Evolutionary conservation across 768 basidiomycete species (phyloP).

Genomic region (Panellus pusillus): DNA sequence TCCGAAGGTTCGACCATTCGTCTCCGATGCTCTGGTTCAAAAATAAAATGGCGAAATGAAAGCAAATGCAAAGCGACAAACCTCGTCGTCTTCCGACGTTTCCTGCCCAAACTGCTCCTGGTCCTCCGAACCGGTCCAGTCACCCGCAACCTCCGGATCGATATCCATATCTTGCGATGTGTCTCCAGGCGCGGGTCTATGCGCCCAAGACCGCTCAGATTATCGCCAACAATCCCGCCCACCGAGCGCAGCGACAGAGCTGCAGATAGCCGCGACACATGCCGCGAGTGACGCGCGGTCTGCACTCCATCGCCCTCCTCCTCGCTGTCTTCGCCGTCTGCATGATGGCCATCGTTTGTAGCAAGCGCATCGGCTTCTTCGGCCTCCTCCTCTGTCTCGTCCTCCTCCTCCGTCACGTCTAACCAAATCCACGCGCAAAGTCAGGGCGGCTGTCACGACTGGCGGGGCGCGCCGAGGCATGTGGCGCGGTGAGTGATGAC

Average conservation of each 20-base stretch:
- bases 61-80: slow-evolving; percentile 32
- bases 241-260: slow-evolving; percentile 21
- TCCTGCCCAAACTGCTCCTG: slow-evolving; percentile 43
- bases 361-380: slow-evolving; percentile 13
- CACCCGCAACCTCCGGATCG: slow-evolving; percentile 49
- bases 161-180: slow-evolving; percentile 37
- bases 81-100: slow-evolving; percentile 72
- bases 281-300: slow-evolving; percentile 18
- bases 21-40: slow-evolving; percentile 74
- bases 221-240: slow-evolving; percentile 18
- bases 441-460: slow-evolving; percentile 62
- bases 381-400: slow-evolving; percentile 29
- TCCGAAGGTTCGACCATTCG: slow-evolving; percentile 83
- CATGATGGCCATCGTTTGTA: slow-evolving; percentile 38
- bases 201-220: slow-evolving; percentile 20
- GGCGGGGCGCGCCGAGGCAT: slow-evolving; percentile 39
- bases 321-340: slow-evolving; percentile 31
- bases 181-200: slow-evolving; percentile 26
- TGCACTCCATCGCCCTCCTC: slow-evolving; percentile 24
- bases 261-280: slow-evolving; percentile 20
- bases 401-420: slow-evolving; percentile 67
- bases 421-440: slow-evolving; percentile 76
- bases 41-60: neutral
- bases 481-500: slow-evolving; percentile 44
- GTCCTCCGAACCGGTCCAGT: slow-evolving; percentile 88